Conservation (phyloP, 176 grass and related monocot species). For the Oryza officinalis region DNA sequence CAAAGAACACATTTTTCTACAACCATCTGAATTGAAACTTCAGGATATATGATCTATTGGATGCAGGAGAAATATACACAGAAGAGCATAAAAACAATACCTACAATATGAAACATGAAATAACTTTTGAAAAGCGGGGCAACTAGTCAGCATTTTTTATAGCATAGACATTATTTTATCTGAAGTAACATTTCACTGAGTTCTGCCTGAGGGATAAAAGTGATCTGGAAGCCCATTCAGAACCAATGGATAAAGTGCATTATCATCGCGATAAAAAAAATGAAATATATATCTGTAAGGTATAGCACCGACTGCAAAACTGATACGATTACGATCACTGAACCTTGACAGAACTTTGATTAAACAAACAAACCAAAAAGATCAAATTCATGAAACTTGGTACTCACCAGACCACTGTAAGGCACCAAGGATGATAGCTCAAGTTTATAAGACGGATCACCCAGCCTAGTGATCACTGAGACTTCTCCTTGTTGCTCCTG, state of each 20-base stretch:
- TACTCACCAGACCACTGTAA: constrained; percentile 68
- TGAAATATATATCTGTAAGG: not conserved
- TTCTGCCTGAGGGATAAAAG: not conserved
- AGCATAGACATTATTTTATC: not conserved
- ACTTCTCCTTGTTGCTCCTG: constrained; percentile 78
- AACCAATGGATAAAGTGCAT: not conserved
- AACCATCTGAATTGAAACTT: constrained; percentile 12
- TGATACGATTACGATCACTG: not conserved
- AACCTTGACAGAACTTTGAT: not conserved
- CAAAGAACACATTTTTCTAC: constrained; percentile 1
- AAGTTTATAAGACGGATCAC: constrained; percentile 80
- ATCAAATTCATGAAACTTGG: not conserved
- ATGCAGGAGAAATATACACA: not conserved
- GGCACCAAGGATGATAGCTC: constrained; percentile 81
- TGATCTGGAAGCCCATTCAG: not conserved
- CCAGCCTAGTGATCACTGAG: constrained; percentile 65
- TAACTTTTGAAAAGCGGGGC: not conserved
- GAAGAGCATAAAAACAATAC: not conserved
- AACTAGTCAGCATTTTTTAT: not conserved
- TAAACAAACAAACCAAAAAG: not conserved
- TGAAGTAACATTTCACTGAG: constrained; percentile 10
- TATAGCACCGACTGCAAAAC: constrained; percentile 1
- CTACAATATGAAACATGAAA: not conserved
- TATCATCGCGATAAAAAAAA: not conserved
- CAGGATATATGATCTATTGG: not conserved